Evolutionary conservation across 306 rosid genomes (phyloP), one percentile per base, ranked within the genome.

Genomic region (Begonia peltatifolia): DNA sequence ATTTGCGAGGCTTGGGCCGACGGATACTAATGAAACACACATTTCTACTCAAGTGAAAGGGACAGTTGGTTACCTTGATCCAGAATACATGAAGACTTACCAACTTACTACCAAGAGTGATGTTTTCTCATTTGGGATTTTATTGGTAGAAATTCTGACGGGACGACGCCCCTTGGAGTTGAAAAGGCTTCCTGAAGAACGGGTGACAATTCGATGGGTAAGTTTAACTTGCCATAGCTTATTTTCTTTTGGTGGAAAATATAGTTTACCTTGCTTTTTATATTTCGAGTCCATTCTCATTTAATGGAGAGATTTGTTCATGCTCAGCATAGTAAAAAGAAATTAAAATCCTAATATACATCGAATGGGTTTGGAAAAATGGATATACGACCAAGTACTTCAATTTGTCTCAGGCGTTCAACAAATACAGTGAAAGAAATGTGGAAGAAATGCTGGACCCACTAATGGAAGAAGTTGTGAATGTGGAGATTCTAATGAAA

Each of bases 21-120:
- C 69, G 64, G 82, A 76, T 57, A n/a, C 79, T 11, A 87, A 81
- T 41, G 82, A 64, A 42, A 92, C 99, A 59, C 99, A 92, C 81
- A 74, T 92, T 63, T 86, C 96, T 16, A 92, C 99, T 46, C 84
- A 92, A 78, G 99, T 92, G 82, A 92, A 86, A 66, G 99, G 99
- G 69, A 92, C 99, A 58, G 94, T 92, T 12, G 99, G 99, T 67
- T 92, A 92, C 71, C 76, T 92, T 59, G 99, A 92, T 53, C 99
- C 99, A 0, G 99, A 92, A 72, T 92, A 92, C 48, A 92, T 92
- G 96, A 92, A 75, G 74, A 92, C 99, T 52, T 77, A 77, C 68
- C 93, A 86, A 61, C 99, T 92, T 80, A 92, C 96, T 47, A 41
- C 93, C 55, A 92, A 75, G 70, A 92, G 99, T 70, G 99, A 92